Percentiles rank a stretch among this genome's conserved stretches.
Evolutionary conservation across 352 stramenopile genomes (phyloP).

Genomic region (Pythium biforme): DNA sequence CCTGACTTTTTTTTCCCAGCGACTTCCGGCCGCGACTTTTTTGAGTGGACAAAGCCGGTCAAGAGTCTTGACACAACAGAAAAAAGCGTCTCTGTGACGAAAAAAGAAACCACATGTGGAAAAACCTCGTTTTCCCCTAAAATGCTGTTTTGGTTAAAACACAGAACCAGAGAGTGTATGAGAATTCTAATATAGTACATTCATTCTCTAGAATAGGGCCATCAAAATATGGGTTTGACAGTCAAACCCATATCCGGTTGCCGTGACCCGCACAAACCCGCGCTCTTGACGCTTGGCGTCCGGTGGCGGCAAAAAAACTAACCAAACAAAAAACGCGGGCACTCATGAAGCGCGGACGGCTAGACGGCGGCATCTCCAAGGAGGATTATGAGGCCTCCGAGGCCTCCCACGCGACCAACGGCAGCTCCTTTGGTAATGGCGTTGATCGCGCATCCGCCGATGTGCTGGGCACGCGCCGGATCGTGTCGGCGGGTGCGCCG

Average conservation of each 20-base stretch:
- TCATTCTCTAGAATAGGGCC: background rate
- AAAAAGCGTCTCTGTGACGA: background rate
- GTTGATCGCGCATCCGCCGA: conserved; percentile 44
- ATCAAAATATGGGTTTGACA: background rate
- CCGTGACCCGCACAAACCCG: conserved; percentile 1
- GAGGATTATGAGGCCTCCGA: conserved; percentile 65
- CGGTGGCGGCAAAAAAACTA: background rate
- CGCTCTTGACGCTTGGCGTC: background rate
- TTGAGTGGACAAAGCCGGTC: background rate
- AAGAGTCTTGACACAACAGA: background rate
- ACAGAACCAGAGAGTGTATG: too few relatives aligned
- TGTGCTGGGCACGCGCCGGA: conserved; percentile 52
- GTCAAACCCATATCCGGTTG: background rate
- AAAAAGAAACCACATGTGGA: background rate
- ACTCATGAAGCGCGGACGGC: conserved; percentile 64
- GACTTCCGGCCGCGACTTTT: background rate
- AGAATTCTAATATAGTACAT: background rate
- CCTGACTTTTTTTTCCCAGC: conserved; percentile 7
- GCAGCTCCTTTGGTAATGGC: conserved; percentile 2
- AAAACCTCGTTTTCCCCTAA: background rate
- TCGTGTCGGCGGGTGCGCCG: conserved; percentile 25
- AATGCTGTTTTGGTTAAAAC: too few relatives aligned
- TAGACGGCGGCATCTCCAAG: conserved; percentile 71
- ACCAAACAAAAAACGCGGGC: background rate
- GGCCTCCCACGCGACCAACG: conserved; percentile 2